Conservation (phyloP, 2,329 filamentous ascomycete genomes). For the Apiospora sp. region DNA sequence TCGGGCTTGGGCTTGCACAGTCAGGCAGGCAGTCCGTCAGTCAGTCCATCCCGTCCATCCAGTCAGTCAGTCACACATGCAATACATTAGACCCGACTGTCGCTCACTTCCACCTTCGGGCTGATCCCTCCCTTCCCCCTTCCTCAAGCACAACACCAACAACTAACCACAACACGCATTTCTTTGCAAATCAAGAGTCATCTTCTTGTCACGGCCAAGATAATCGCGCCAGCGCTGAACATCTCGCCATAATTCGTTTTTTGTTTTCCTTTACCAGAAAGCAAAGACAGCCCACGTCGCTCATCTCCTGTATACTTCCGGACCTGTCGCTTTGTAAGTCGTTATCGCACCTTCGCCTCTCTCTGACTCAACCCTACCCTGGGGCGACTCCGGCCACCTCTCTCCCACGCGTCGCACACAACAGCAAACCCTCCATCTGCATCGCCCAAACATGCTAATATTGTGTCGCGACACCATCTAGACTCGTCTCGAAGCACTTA, state of each 20-base stretch:
- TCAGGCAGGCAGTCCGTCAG: neutral
- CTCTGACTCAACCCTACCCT: constrained; percentile 27
- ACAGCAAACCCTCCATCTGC: constrained; percentile 5
- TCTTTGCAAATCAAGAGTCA: constrained; percentile 59
- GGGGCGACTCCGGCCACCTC: neutral
- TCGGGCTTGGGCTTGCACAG: constrained; percentile 7
- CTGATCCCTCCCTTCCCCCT: constrained; percentile 43
- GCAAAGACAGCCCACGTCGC: constrained; percentile 31
- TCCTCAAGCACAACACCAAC: constrained; percentile 59
- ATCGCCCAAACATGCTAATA: constrained; percentile 38
- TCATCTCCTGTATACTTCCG: constrained; percentile 40
- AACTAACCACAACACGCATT: constrained; percentile 46
- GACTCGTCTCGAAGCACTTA: constrained; percentile 55
- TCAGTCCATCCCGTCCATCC: neutral
- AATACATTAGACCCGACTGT: constrained; percentile 40
- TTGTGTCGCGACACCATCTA: constrained; percentile 42
- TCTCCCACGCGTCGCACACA: constrained; percentile 34
- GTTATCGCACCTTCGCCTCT: constrained; percentile 28
- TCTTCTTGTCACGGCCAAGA: constrained; percentile 66
- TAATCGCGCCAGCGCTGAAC: constrained; percentile 62
- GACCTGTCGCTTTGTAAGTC: constrained; percentile 46
- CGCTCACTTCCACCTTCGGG: constrained; percentile 45
- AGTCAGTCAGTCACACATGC: constrained; percentile 19
- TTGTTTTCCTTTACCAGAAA: constrained; percentile 38
- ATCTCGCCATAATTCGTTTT: constrained; percentile 44